phyloP scores from a whole-genome alignment of 345 rosid genomes.

The Eutrema japonicum region DNA sequence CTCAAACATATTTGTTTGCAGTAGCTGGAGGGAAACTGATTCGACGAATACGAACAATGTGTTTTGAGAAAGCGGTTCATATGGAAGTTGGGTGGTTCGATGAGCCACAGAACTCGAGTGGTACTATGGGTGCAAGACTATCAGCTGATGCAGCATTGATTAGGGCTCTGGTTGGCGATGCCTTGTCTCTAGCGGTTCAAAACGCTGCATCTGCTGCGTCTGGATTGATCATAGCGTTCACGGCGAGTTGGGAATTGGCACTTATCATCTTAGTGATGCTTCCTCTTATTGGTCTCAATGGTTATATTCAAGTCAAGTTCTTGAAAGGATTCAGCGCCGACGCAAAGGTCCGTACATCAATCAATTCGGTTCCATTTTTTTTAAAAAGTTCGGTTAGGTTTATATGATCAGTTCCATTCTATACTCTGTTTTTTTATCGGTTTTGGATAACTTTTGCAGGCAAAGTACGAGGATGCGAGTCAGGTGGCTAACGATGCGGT shows the following conservation, averaged over 20 bases:
- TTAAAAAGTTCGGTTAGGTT: background rate
- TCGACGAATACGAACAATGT: constrained; percentile 59
- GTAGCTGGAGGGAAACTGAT: constrained; percentile 72
- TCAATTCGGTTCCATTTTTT: background rate
- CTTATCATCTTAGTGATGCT: constrained; percentile 56
- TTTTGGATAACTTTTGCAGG: constrained; percentile 45
- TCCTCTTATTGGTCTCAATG: constrained; percentile 66
- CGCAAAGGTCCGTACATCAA: constrained; percentile 60
- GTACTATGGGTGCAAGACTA: constrained; percentile 73
- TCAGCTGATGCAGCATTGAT: constrained; percentile 78
- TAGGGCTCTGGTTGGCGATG: constrained; percentile 71
- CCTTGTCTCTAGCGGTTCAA: constrained; percentile 59
- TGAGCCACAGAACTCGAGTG: constrained; percentile 70
- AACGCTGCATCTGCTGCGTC: constrained; percentile 58
- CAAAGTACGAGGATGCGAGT: constrained; percentile 78
- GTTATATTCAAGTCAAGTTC: constrained; percentile 61
- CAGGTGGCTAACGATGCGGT: constrained; percentile 91
- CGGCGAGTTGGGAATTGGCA: constrained; percentile 71
- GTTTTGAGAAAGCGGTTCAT: constrained; percentile 71
- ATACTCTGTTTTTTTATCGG: background rate
- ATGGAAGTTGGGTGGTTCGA: constrained; percentile 93
- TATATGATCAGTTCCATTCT: background rate
- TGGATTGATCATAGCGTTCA: constrained; percentile 70
- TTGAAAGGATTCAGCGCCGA: constrained; percentile 75
- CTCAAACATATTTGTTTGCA: constrained; percentile 57